A percentile compares a stretch with the other conserved stretches of the same genome.
These are phyloP conservation scores for Mycena citricolor DNA, from an alignment of 1,284 basidiomycete species.

Conservation along the genomic window DNA sequence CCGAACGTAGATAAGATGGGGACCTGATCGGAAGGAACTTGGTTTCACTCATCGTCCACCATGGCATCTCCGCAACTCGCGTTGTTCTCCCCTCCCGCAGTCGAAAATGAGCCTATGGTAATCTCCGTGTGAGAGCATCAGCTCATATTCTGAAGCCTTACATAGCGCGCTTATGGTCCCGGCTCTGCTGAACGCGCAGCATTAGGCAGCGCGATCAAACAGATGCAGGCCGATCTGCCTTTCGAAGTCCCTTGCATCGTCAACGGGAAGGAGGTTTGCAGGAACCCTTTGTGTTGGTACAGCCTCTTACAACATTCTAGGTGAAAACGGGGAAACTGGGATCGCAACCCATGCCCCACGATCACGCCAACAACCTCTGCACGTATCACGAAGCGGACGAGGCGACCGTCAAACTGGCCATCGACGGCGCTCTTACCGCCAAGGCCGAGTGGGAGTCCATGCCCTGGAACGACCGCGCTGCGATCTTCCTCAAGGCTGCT, in stretches of 20 bases:
- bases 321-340: conserved; percentile 82
- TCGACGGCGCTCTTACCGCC: conserved; percentile 85
- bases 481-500: conserved; percentile 97
- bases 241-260: conserved; percentile 93
- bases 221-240: conserved; percentile 83
- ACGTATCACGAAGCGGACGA: conserved; percentile 88
- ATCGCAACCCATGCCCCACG: conserved; percentile 81
- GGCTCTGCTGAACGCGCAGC: conserved; percentile 79
- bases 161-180: conserved; percentile 65
- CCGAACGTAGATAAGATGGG: background rate
- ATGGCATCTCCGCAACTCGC: conserved; percentile 75
- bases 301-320: conserved; percentile 38
- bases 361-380: conserved; percentile 81
- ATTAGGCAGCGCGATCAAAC: conserved; percentile 72
- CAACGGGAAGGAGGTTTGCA: conserved; percentile 82
- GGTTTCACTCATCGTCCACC: conserved; percentile 17
- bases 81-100: conserved; percentile 75
- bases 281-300: background rate
- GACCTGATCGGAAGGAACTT: background rate
- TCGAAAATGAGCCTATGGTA: conserved; percentile 94
- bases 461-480: conserved; percentile 95
- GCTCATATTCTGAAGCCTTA: conserved; percentile 4
- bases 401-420: conserved; percentile 75
- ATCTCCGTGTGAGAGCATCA: background rate
- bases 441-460: conserved; percentile 90